Percentiles rank a stretch among this genome's conserved stretches.
Conservation (phyloP, 2,329 filamentous ascomycete species). For the Aspergillus puulaauensis region DNA sequence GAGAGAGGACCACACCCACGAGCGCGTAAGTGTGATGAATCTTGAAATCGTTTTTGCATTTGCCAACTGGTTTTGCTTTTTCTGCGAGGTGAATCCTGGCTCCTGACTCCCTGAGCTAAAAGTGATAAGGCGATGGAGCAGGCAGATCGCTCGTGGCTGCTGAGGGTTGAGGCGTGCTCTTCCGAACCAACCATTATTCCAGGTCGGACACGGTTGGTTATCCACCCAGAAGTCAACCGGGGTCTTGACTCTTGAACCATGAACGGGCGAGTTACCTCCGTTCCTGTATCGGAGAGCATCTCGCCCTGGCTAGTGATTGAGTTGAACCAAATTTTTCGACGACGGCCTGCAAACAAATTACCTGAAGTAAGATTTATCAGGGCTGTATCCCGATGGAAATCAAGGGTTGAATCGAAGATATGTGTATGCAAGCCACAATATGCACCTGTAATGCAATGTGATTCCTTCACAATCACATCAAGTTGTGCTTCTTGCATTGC, state of each 20-base stretch:
- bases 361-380: neutral
- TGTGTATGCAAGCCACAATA: slow-evolving; percentile 5
- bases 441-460: slow-evolving; percentile 4
- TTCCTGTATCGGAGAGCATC: neutral
- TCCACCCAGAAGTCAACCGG: neutral
- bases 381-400: neutral
- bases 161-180: neutral
- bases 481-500: neutral
- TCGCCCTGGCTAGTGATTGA: neutral
- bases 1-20: neutral
- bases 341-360: neutral
- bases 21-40: neutral
- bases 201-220: neutral
- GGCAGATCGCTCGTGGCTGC: neutral
- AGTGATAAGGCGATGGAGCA: neutral
- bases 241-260: neutral
- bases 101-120: neutral
- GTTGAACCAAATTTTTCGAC: neutral
- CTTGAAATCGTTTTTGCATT: neutral
- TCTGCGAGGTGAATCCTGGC: neutral
- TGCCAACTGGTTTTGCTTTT: neutral
- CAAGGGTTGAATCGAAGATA: neutral
- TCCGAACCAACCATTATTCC: neutral
- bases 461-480: neutral
- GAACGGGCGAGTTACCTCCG: neutral